These are phyloP conservation scores for Phialemonium atrogriseum DNA, from an alignment of 2,329 filamentous ascomycete genomes.

Conservation along the genomic window DNA sequence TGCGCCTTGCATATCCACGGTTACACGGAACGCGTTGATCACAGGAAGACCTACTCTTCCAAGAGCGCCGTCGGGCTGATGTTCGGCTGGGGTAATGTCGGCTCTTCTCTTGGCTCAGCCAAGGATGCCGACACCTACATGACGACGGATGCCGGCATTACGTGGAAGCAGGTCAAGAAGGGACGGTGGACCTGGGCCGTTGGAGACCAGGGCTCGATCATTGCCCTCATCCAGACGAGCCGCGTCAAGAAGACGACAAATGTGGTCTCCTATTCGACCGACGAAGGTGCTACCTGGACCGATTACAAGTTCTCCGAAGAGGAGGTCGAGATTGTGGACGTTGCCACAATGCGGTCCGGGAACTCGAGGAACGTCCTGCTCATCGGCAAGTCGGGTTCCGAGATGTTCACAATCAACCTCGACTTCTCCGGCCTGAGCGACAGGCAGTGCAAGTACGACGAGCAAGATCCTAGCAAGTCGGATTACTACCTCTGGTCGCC, in stretches of 20 bases:
- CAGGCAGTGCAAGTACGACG: conserved; percentile 62
- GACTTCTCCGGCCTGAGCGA: conserved; percentile 81
- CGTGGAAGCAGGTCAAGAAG: conserved; percentile 78
- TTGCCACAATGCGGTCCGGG: conserved; percentile 84
- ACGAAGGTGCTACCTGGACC: conserved; percentile 75
- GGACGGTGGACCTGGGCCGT: conserved; percentile 90
- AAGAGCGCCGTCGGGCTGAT: conserved; percentile 82
- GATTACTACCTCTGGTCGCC: conserved; percentile 89
- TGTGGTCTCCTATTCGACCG: conserved; percentile 37
- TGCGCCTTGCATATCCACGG: conserved; percentile 91
- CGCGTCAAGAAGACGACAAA: conserved; percentile 46
- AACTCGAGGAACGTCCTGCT: conserved; percentile 85
- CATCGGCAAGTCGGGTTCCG: conserved; percentile 61
- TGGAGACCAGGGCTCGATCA: conserved; percentile 87
- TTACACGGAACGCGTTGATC: conserved; percentile 83
- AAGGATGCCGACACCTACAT: conserved; percentile 84
- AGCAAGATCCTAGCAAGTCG: conserved; percentile 38
- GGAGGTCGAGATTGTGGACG: conserved; percentile 66
- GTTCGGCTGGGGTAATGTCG: conserved; percentile 89
- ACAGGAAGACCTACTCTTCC: conserved; percentile 79
- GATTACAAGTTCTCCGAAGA: conserved; percentile 65
- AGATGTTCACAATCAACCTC: conserved; percentile 68
- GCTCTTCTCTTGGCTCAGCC: conserved; percentile 53
- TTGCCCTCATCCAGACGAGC: conserved; percentile 73
- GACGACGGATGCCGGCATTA: conserved; percentile 82